Conservation (phyloP, 2,329 filamentous ascomycete genomes). For the Drechslerella stenobrocha region DNA sequence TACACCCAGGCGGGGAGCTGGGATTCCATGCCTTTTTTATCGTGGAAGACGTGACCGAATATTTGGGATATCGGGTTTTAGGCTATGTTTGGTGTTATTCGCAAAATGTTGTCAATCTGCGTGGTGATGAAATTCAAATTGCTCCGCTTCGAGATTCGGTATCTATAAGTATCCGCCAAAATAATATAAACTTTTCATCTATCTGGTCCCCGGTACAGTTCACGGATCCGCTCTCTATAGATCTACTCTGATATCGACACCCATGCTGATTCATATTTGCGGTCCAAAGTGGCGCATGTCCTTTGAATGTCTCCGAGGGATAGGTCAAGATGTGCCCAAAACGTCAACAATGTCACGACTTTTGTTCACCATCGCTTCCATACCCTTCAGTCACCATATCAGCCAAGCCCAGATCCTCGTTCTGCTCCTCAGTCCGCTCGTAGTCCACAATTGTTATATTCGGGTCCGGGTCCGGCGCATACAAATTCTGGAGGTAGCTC, state of each 20-base stretch:
- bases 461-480: constrained; percentile 76
- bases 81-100: too few relatives aligned
- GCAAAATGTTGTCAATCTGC: too few relatives aligned
- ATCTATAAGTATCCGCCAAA: constrained; percentile 20
- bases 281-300: too few relatives aligned
- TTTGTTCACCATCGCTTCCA: constrained; percentile 66
- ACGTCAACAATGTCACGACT: too few relatives aligned
- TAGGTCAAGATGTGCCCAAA: too few relatives aligned
- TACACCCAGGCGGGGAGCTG: neutral
- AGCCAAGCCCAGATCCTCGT: constrained; percentile 84
- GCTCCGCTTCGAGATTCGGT: neutral
- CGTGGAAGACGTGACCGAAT: too few relatives aligned
- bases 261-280: too few relatives aligned
- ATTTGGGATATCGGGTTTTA: too few relatives aligned
- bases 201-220: neutral
- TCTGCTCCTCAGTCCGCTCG: constrained; percentile 83
- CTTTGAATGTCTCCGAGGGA: too few relatives aligned
- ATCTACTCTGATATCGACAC: too few relatives aligned
- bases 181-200: constrained; percentile 13
- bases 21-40: neutral
- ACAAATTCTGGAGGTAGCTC: constrained; percentile 89
- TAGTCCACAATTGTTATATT: constrained; percentile 83
- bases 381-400: constrained; percentile 96
- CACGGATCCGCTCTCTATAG: neutral
- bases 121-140: neutral